phyloP scores from a whole-genome alignment of 768 basidiomycete genomes.

The Psilocybe sp. region DNA sequence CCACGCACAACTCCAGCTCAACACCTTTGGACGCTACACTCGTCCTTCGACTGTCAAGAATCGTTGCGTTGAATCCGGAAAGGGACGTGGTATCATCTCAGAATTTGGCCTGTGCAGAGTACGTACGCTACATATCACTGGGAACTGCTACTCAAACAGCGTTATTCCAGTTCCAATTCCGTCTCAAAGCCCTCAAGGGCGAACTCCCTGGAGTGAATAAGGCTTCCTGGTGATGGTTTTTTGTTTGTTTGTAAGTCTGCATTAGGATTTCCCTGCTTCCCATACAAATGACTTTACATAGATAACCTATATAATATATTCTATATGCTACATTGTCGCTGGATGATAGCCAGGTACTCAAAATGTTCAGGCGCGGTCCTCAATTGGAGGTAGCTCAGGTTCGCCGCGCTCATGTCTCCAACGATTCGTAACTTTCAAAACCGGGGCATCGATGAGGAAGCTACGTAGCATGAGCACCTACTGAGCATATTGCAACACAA shows the following conservation, averaged over 20 bases:
- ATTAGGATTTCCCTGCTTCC: slow-evolving; percentile 1
- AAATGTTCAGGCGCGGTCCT: slow-evolving; percentile 9
- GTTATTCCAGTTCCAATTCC: slow-evolving; percentile 76
- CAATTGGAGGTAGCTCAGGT: slow-evolving; percentile 44
- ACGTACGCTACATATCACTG: slow-evolving; percentile 15
- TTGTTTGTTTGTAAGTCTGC: slow-evolving; percentile 30
- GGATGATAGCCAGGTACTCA: not conserved
- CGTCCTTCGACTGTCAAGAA: slow-evolving; percentile 89
- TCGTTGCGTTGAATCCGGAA: slow-evolving; percentile 81
- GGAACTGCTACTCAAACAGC: not conserved
- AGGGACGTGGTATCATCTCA: slow-evolving; percentile 84
- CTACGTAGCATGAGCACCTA: slow-evolving; percentile 34
- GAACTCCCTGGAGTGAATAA: slow-evolving; percentile 87
- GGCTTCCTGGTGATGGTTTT: slow-evolving; percentile 75
- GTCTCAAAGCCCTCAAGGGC: slow-evolving; percentile 76
- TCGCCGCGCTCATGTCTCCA: slow-evolving; percentile 88
- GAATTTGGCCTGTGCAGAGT: slow-evolving; percentile 88
- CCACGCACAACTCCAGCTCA: slow-evolving; percentile 91
- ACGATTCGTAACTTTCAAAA: slow-evolving; percentile 72
- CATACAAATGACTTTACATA: slow-evolving; percentile 1
- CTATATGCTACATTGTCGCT: not conserved
- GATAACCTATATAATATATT: slow-evolving; percentile 9
- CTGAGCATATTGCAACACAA: not conserved
- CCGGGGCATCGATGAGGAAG: slow-evolving; percentile 73
- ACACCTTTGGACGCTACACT: slow-evolving; percentile 79